Conservation (phyloP, 2,329 filamentous ascomycete genomes). For the Byssoonygena ceratinophila region DNA sequence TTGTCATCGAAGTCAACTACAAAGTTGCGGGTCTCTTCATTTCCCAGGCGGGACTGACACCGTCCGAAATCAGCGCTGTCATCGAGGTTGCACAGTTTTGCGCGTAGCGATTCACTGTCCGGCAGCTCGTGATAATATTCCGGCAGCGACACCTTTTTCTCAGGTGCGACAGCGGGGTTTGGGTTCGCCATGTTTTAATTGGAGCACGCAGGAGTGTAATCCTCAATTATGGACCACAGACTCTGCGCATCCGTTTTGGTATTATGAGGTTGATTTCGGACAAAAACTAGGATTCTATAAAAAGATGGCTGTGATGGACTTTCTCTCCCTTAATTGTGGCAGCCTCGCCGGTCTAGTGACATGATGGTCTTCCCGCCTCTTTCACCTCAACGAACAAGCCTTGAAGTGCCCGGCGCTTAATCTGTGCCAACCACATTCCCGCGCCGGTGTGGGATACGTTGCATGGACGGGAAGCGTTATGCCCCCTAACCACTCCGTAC, state of each 20-base stretch:
- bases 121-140: constrained; percentile 7
- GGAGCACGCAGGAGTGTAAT: not conserved
- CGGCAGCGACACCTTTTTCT: constrained; percentile 10
- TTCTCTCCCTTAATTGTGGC: too few relatives aligned
- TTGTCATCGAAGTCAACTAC: constrained; percentile 36
- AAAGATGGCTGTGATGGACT: too few relatives aligned
- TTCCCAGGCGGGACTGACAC: constrained; percentile 24
- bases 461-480: not conserved
- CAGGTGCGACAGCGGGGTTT: not conserved
- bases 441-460: not conserved
- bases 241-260: too few relatives aligned
- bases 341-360: too few relatives aligned
- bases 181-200: not conserved
- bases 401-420: constrained; percentile 3
- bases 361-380: too few relatives aligned
- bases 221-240: not conserved
- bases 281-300: too few relatives aligned
- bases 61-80: constrained; percentile 24
- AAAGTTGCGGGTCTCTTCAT: constrained; percentile 31
- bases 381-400: not conserved
- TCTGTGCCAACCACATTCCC: not conserved
- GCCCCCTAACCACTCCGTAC: not conserved
- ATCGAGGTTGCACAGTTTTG: constrained; percentile 32
- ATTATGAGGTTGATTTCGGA: too few relatives aligned
- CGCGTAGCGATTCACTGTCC: constrained; percentile 3